Evolutionary conservation across 164 flowering plant genomes (phyloP).

Genomic region (Annona squamosa): DNA sequence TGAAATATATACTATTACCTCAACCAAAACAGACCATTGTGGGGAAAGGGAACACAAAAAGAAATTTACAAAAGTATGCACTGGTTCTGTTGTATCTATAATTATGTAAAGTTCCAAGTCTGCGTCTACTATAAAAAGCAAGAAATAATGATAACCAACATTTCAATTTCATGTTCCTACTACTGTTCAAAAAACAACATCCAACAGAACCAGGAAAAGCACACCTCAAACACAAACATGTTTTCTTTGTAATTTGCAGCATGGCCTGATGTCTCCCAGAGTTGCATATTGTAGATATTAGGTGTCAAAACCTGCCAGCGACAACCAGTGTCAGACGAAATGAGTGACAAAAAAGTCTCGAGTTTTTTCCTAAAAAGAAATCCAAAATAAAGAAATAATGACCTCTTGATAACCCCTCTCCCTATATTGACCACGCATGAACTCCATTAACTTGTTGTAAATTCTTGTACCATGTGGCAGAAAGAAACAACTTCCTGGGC

Average conservation of each 20-base stretch:
- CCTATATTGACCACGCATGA: conserved; percentile 59
- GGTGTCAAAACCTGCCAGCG: conserved; percentile 75
- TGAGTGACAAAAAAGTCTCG: neutral
- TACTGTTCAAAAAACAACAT: neutral
- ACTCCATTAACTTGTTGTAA: conserved; percentile 84
- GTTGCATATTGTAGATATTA: conserved; percentile 93
- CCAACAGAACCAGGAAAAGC: neutral
- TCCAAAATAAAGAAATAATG: neutral
- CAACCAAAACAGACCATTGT: neutral
- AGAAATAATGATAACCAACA: neutral
- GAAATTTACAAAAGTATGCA: neutral
- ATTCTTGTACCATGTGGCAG: conserved; percentile 85
- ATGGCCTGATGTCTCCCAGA: conserved; percentile 98
- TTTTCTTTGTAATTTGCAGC: conserved; percentile 95
- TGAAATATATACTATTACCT: no score
- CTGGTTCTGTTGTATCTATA: neutral
- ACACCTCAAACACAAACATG: conserved; percentile 94
- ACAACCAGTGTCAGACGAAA: conserved; percentile 7
- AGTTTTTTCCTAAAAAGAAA: neutral
- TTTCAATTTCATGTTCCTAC: neutral
- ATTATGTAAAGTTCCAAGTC: no score
- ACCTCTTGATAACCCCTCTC: conserved; percentile 95
- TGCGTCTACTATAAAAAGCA: neutral
- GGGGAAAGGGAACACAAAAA: no score
- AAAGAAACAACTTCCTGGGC: conserved; percentile 99